Conservation (phyloP, 2,329 filamentous ascomycete genomes). For the Aspergillus ochraceus region DNA sequence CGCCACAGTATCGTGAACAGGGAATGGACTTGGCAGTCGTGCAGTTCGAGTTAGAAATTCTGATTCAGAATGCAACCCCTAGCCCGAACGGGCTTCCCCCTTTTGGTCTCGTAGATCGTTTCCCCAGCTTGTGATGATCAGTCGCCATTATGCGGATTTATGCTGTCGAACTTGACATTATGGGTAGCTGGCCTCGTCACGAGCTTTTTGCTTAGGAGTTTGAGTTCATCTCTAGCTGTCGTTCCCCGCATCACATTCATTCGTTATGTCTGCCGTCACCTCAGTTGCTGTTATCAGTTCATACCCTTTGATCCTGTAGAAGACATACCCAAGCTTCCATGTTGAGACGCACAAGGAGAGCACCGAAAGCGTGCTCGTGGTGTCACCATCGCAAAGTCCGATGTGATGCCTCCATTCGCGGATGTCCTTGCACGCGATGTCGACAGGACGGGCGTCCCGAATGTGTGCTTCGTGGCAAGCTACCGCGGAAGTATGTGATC, state of each 20-base stretch:
- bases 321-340: slow-evolving; percentile 3
- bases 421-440: slow-evolving; percentile 54
- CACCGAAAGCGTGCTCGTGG: slow-evolving; percentile 32
- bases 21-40: not conserved
- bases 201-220: not conserved
- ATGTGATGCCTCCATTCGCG: slow-evolving; percentile 31
- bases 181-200: not conserved
- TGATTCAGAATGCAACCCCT: not conserved
- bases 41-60: not conserved
- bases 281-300: not conserved
- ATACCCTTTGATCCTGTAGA: not conserved
- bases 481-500: slow-evolving; percentile 15
- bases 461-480: slow-evolving; percentile 37
- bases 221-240: not conserved
- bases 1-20: not conserved
- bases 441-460: slow-evolving; percentile 50
- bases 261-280: not conserved
- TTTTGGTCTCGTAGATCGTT: not conserved
- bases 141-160: not conserved
- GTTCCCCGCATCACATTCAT: not conserved
- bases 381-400: slow-evolving; percentile 36
- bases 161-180: not conserved
- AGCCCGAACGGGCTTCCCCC: not conserved
- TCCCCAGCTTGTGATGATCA: not conserved
- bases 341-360: slow-evolving; percentile 28